Evolutionary conservation across 257 asterid genomes (phyloP), one percentile per base, ranked within the genome.

Genomic region (Mentha longifolia): DNA sequence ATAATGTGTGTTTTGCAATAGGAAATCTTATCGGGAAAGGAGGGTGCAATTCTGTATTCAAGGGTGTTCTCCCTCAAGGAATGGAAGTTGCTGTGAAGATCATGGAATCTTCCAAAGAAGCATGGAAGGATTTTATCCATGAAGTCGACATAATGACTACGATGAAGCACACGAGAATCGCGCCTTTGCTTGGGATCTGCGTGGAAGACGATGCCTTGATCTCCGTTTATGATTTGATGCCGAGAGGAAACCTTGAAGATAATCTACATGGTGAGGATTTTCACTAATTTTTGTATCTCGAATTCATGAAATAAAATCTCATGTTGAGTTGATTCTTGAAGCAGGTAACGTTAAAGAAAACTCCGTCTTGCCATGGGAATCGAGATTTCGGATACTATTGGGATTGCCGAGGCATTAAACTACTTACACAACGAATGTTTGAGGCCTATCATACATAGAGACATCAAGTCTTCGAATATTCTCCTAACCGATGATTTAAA

Each of bases 111-210:
- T 88, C 97, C 6, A 79, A 82, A 80, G 91, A 85, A 69, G 82
- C 89, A 0, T 75, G 91, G 89, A 86, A 79, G 61, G 81, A 85
- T 76, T 95, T 90, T 66, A 74, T 71, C 25, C 90, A 63, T 51
- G 99, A 95, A 82, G 80, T 88, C 12, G 94, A 90, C 64, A 87
- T 92, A 58, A 80, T 95, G 96, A 85, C 97, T 73, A 78, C 91
- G 16, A 68, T 95, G 78, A 85, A 83, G 73, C 98, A 95, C 81
- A 69, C 68, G 80, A 79, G 84, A 67, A 82, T 92, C 5, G 73
- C 87, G 1, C 87, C 87, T 61, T 77, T 95, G 49, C 83, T 88
- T 50, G 99, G 99, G 43, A 84, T 92, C 31, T 92, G 97, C 74
- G 68, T 85, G 30, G 83, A 88, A 30, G 87, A 85, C 46, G 47